These are phyloP conservation scores for Schizochytrium sp. DNA, from an alignment of 108 stramenopile genomes.

Conservation along the genomic window DNA sequence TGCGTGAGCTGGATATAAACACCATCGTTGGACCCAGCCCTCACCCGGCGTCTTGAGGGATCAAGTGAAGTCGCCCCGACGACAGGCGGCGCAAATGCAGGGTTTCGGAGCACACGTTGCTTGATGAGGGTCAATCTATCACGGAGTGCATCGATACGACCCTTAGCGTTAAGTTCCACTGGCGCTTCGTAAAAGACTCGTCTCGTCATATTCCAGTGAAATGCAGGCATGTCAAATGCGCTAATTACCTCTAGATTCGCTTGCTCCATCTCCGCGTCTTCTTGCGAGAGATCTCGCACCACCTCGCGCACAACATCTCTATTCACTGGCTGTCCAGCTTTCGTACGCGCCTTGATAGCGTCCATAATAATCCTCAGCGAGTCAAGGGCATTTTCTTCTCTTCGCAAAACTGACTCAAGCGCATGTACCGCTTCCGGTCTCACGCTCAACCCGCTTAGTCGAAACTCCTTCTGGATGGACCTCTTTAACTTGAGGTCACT, in stretches of 20 bases:
- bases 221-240: slow-evolving; percentile 56
- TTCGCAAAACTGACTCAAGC: slow-evolving; percentile 20
- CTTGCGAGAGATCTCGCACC: slow-evolving; percentile 36
- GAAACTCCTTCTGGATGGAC: slow-evolving; percentile 16
- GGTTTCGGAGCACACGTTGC: slow-evolving; percentile 6
- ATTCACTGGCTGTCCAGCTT: slow-evolving; percentile 19
- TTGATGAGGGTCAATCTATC: slow-evolving; percentile 26
- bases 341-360: slow-evolving; percentile 42
- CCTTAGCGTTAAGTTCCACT: slow-evolving; percentile 41
- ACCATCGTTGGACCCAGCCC: not conserved
- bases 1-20: slow-evolving; percentile 35
- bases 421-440: slow-evolving; percentile 32
- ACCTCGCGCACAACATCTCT: slow-evolving; percentile 2
- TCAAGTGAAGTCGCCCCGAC: not conserved
- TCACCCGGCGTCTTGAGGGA: not conserved
- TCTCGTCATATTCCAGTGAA: not conserved
- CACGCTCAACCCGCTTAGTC: slow-evolving; percentile 25
- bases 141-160: not conserved
- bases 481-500: not conserved
- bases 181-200: slow-evolving; percentile 15
- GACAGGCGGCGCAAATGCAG: slow-evolving; percentile 17
- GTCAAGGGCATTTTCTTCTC: slow-evolving; percentile 15
- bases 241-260: not conserved
- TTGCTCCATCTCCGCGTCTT: slow-evolving; percentile 32
- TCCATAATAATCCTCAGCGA: slow-evolving; percentile 14